These are phyloP conservation scores for Phytophthora pseudosyringae DNA, from an alignment of 352 stramenopile species.

Conservation along the genomic window DNA sequence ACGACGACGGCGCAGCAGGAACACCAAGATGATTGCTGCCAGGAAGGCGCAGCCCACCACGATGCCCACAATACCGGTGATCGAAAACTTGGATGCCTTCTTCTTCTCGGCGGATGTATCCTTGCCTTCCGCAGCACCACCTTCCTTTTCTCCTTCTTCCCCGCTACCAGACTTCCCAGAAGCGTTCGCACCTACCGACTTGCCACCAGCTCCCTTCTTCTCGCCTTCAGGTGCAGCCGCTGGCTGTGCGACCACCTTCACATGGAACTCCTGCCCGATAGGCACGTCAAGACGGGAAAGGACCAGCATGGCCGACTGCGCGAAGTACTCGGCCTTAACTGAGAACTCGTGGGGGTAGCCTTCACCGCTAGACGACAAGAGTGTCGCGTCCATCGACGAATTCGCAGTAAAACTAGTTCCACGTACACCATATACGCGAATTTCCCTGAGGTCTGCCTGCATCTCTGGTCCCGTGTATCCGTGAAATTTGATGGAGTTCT, in stretches of 20 bases:
- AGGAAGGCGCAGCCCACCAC: slow-evolving; percentile 54
- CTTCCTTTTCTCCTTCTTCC: slow-evolving; percentile 11
- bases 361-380: slow-evolving; percentile 18
- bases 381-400: slow-evolving; percentile 52
- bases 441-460: slow-evolving; percentile 52
- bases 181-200: slow-evolving; percentile 33
- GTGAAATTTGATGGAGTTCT: slow-evolving; percentile 35
- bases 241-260: slow-evolving; percentile 43
- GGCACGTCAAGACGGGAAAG: slow-evolving; percentile 48
- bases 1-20: slow-evolving; percentile 48
- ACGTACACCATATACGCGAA: slow-evolving; percentile 66
- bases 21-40: slow-evolving; percentile 45
- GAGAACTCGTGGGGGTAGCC: slow-evolving; percentile 3
- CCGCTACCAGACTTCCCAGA: slow-evolving; percentile 31
- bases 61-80: slow-evolving; percentile 52
- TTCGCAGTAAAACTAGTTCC: slow-evolving; percentile 57
- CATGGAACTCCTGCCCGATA: slow-evolving; percentile 58
- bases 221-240: slow-evolving; percentile 22
- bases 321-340: slow-evolving; percentile 70
- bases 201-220: slow-evolving; percentile 23
- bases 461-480: slow-evolving; percentile 79
- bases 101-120: slow-evolving; percentile 7
- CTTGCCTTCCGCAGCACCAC: slow-evolving; percentile 3
- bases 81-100: slow-evolving; percentile 39
- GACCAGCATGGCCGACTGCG: slow-evolving; percentile 69